Evolutionary conservation across 331 rosid genomes (phyloP).

Genomic region (Prunus yedoensis): DNA sequence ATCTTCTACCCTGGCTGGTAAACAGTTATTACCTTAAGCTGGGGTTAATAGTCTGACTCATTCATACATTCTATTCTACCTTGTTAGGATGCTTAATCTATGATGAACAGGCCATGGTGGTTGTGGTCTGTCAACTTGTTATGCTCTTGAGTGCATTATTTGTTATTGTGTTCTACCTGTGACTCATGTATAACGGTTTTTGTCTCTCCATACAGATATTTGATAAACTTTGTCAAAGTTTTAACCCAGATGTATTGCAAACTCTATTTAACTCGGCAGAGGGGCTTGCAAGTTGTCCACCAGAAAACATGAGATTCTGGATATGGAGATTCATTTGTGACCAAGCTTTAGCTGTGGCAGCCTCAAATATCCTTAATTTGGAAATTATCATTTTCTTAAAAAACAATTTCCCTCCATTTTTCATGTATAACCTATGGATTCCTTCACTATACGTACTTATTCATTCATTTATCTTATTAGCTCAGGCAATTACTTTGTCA

Average conservation of each 20-base stretch:
- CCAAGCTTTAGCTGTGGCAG: constrained; percentile 69
- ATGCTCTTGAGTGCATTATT: neutral
- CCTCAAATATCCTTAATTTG: constrained; percentile 85
- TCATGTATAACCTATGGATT: constrained; percentile 34
- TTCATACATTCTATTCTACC: neutral
- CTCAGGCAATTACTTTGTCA: constrained; percentile 96
- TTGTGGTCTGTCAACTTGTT: constrained; percentile 2
- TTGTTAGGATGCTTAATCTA: neutral
- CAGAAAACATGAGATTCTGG: constrained; percentile 63
- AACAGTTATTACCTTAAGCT: neutral
- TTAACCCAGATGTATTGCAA: constrained; percentile 84
- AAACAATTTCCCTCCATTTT: constrained; percentile 13
- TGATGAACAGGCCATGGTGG: neutral
- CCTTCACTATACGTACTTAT: constrained; percentile 73
- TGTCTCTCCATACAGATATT: constrained; percentile 69
- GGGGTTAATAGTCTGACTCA: neutral
- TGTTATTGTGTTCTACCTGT: constrained; percentile 9
- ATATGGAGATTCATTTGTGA: constrained; percentile 75
- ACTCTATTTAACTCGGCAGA: constrained; percentile 88
- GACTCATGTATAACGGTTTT: constrained; percentile 23
- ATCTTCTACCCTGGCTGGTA: constrained; percentile 2
- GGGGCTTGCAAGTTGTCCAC: constrained; percentile 72
- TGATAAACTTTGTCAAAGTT: constrained; percentile 91
- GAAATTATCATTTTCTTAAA: constrained; percentile 8
- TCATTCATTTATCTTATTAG: constrained; percentile 91